Evolutionary conservation across 1,139 yeast genomes (phyloP), one percentile per base, ranked within the genome.

Genomic region (Meyerozyma guilliermondii): DNA sequence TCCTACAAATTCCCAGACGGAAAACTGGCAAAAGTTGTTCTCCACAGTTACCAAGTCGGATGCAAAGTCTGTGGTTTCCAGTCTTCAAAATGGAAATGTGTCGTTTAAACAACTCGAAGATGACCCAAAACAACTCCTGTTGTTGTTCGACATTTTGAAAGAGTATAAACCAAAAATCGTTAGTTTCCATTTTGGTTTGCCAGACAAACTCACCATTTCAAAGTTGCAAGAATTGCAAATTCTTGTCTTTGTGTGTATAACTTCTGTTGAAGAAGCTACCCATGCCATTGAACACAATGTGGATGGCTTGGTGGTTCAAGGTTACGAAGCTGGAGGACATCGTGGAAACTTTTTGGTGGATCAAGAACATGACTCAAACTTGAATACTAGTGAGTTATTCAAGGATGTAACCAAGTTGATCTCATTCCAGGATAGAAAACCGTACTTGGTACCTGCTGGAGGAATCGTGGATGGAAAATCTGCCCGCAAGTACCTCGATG

Each of bases 251-350:
- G 81, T 76, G 11, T 54, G 70, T 7, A 74, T 68, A 0, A 76
- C 80, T 0, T 68, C 69, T 3, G 50, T 68, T 0, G 50, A 52
- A 2, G 81, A 76, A 50, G 74, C 71, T 0, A 35, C 50, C 14
- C 39, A 50, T 11, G 50, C 63, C 6, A 22, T 58, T 4, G 55
- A 55, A 0, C 37, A 48, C 1, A 64, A 62, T 0, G 62, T 65
- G 8, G 74, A 72, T 49, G 80, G 76, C 3, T 55, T 75, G 5
- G 57, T 72, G 3, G 57, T 68, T 29, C 81, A 76, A 54, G 80
- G 81, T 0, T 68, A 63, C 52, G 80, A 75, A 51, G 81, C 81
- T 3, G 81, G 81, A 35, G 81, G 81, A 0, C 81, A 76, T 50
- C 54, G 81, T 31, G 81, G 81, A 1, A 68, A 66, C 48, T 75